These are phyloP conservation scores for Ophiostoma piceae DNA, from an alignment of 2,329 filamentous ascomycete genomes.

Conservation along the genomic window DNA sequence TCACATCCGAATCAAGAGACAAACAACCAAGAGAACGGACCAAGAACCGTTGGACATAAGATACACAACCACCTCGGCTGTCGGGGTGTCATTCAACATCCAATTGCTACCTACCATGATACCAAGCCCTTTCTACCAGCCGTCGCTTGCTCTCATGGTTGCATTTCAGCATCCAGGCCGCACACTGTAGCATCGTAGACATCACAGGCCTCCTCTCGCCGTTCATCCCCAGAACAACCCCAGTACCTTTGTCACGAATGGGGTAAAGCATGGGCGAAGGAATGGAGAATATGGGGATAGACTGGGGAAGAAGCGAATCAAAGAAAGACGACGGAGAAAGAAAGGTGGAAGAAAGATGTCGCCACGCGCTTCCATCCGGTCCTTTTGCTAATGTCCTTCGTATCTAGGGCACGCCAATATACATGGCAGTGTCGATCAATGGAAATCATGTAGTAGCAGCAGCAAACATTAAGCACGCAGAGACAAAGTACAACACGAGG, in stretches of 20 bases:
- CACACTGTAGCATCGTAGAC: neutral
- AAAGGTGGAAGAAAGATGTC: neutral
- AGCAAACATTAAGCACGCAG: neutral
- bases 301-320: neutral
- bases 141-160: neutral
- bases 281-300: constrained; percentile 3
- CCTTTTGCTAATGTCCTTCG: neutral
- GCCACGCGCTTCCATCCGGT: neutral
- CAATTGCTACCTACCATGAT: neutral
- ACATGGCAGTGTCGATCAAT: neutral
- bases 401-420: neutral
- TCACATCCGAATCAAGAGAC: neutral
- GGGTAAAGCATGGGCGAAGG: neutral
- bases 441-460: neutral
- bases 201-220: neutral
- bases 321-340: too few species aligned
- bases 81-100: constrained; percentile 5
- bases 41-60: neutral
- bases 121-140: neutral
- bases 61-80: constrained; percentile 1
- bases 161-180: neutral
- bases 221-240: neutral
- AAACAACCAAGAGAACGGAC: neutral
- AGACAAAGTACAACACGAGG: neutral
- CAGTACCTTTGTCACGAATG: neutral